Conservation (phyloP, 2,329 filamentous ascomycete species). For the Nothomitra cinnamomea region DNA sequence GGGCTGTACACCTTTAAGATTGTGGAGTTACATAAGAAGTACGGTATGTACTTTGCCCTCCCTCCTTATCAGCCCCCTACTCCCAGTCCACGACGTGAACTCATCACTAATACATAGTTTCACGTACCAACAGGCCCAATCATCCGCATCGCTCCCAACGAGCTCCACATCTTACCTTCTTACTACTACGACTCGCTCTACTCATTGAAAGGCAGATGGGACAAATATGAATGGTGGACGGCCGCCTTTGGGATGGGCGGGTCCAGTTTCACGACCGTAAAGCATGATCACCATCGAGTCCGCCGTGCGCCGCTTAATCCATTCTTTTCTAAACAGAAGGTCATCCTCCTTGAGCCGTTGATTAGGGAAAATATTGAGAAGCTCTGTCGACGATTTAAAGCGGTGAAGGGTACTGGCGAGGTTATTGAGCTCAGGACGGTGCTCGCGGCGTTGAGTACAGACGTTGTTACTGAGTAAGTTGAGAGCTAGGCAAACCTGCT, state of each 20-base stretch:
- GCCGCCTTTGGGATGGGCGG: slow-evolving; percentile 6
- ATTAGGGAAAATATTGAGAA: background rate
- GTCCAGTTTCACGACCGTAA: slow-evolving; percentile 9
- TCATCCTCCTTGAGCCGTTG: background rate
- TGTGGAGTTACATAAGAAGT: background rate
- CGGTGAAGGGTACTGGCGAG: background rate
- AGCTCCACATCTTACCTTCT: background rate
- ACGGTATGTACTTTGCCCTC: slow-evolving; percentile 6
- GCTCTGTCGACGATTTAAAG: background rate
- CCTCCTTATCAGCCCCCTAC: no score
- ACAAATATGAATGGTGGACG: background rate
- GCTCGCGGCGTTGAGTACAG: background rate
- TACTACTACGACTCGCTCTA: background rate
- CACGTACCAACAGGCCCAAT: background rate
- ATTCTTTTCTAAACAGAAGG: background rate
- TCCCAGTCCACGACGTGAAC: no score
- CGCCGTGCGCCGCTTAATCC: slow-evolving; percentile 7
- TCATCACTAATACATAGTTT: no score
- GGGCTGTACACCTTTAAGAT: background rate
- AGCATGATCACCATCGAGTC: slow-evolving; percentile 13
- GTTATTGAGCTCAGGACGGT: background rate
- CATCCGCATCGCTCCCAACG: background rate
- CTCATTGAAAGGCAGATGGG: background rate
- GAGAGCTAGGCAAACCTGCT: no score
- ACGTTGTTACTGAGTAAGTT: background rate